phyloP scores from a whole-genome alignment of 2,329 filamentous ascomycete genomes.

The Didymella exigua region DNA sequence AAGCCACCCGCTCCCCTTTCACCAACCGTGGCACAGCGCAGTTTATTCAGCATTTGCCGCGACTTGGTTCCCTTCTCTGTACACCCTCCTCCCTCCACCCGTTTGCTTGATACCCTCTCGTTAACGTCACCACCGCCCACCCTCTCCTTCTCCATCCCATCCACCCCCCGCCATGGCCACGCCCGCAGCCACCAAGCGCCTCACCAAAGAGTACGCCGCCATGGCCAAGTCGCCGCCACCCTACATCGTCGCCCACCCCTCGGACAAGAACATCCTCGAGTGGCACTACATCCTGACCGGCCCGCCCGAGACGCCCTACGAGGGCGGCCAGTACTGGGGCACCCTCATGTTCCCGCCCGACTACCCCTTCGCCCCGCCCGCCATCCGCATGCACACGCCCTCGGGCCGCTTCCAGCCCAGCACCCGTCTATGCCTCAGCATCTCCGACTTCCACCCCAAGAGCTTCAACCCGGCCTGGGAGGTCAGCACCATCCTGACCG shows the following conservation, averaged over 20 bases:
- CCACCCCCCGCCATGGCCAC: conserved; percentile 42
- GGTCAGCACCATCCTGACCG: conserved; percentile 93
- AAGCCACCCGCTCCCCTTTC: not conserved
- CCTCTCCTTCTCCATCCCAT: not conserved
- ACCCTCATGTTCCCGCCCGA: conserved; percentile 93
- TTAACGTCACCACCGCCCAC: not conserved
- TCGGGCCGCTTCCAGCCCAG: conserved; percentile 94
- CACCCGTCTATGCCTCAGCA: conserved; percentile 89
- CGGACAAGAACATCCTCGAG: conserved; percentile 88
- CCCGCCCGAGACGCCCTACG: conserved; percentile 90
- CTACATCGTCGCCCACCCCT: conserved; percentile 87
- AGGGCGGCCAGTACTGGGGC: conserved; percentile 97
- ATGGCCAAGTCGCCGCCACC: conserved; percentile 80
- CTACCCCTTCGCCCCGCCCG: conserved; percentile 95
- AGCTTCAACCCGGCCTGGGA: conserved; percentile 99
- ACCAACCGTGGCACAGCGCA: not conserved
- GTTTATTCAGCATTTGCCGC: not conserved
- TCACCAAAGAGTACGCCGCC: conserved; percentile 68
- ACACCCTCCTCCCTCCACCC: not conserved
- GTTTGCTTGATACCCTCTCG: conserved; percentile 10
- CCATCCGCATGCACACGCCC: conserved; percentile 98
- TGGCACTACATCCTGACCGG: conserved; percentile 97
- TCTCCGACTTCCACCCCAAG: conserved; percentile 97
- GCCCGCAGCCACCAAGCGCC: conserved; percentile 50
- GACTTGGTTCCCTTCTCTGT: not conserved